A percentile compares a stretch with the other conserved stretches of the same genome.
These are phyloP conservation scores for Citrullus mucosospermus DNA, from an alignment of 306 rosid species.

Conservation along the genomic window DNA sequence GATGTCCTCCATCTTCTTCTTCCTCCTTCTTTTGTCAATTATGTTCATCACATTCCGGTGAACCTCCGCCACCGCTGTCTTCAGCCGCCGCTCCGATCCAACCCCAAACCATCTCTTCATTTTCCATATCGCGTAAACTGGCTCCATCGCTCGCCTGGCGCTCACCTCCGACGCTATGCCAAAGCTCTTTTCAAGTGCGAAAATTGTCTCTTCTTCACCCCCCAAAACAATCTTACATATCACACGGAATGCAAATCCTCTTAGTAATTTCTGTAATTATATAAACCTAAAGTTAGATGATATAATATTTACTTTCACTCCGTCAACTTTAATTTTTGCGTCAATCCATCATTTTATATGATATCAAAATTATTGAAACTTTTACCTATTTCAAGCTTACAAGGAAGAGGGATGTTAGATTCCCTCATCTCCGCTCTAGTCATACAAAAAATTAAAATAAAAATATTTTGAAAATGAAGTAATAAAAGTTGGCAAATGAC, in stretches of 20 bases:
- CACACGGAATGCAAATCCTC: conserved; percentile 56
- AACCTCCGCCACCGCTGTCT: conserved; percentile 39
- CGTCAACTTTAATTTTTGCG: too few species aligned
- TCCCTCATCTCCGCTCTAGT: too few species aligned
- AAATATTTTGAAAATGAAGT: too few species aligned
- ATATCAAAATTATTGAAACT: too few species aligned
- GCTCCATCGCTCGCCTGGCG: conserved; percentile 64
- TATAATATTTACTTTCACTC: too few species aligned
- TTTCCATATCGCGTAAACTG: conserved; percentile 59
- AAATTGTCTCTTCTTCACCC: conserved; percentile 16
- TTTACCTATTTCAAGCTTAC: too few species aligned
- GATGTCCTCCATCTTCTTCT: not conserved
- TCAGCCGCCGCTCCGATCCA: conserved; percentile 59
- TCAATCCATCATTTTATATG: too few species aligned
- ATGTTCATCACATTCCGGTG: conserved; percentile 36
- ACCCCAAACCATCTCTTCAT: conserved; percentile 55
- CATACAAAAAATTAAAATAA: too few species aligned
- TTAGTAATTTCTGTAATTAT: conserved; percentile 30
- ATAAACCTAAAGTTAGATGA: too few species aligned
- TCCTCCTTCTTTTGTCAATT: conserved; percentile 30
- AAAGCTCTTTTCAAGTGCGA: conserved; percentile 39
- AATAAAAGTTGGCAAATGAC: too few species aligned
- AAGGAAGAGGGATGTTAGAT: too few species aligned
- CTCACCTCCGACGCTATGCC: conserved; percentile 58
- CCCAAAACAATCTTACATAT: conserved; percentile 54